phyloP scores from a whole-genome alignment of 1,284 basidiomycete species.

The Meripilus lineatus region DNA sequence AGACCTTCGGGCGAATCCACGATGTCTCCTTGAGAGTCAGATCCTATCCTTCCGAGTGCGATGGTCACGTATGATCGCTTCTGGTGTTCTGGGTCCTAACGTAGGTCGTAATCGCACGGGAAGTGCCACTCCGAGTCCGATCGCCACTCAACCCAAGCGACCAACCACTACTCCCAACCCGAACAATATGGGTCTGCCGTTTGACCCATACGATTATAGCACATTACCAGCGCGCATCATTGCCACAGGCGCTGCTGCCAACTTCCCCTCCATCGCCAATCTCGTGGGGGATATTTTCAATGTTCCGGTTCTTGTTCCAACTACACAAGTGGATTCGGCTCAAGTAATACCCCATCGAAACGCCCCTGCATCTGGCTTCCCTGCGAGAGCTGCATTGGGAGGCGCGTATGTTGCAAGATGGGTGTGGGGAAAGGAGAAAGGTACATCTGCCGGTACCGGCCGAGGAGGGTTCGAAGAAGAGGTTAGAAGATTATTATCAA shows the following conservation, averaged over 20 bases:
- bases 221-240: slow-evolving; percentile 60
- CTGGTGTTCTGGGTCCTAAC: slow-evolving; percentile 45
- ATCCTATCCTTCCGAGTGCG: slow-evolving; percentile 72
- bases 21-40: slow-evolving; percentile 76
- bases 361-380: slow-evolving; percentile 61
- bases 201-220: slow-evolving; percentile 69
- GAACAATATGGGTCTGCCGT: slow-evolving; percentile 56
- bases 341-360: slow-evolving; percentile 69
- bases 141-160: slow-evolving; percentile 28
- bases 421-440: slow-evolving; percentile 70
- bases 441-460: slow-evolving; percentile 32
- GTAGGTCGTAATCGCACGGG: slow-evolving; percentile 34
- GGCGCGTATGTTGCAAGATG: slow-evolving; percentile 73
- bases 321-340: slow-evolving; percentile 68
- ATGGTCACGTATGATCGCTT: slow-evolving; percentile 66
- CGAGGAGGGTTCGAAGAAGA: slow-evolving; percentile 73
- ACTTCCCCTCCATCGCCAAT: slow-evolving; percentile 77
- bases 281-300: slow-evolving; percentile 78
- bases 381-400: slow-evolving; percentile 63
- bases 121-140: slow-evolving; percentile 24
- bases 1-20: slow-evolving; percentile 78
- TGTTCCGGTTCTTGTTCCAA: slow-evolving; percentile 65
- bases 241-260: slow-evolving; percentile 70
- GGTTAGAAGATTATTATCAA: slow-evolving; percentile 58
- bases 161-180: slow-evolving; percentile 16